Evolutionary conservation across 1,284 basidiomycete species (phyloP), one percentile per base, ranked within the genome.

Genomic region (Ceratobasidium papillatum): DNA sequence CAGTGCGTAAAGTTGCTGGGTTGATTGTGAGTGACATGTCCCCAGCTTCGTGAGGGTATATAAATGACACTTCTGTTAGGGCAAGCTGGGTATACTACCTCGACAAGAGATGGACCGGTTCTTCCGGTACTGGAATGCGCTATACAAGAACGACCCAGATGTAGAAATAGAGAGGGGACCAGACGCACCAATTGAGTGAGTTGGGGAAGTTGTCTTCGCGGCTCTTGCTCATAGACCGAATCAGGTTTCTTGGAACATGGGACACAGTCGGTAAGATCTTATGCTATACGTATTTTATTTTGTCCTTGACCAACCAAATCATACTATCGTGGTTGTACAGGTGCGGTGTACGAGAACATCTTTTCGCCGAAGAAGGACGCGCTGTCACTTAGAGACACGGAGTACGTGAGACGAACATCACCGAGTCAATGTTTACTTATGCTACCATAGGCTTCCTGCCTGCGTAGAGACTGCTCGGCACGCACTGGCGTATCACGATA

Each of bases 1-100:
- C 75, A 22, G 75, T 64, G 9, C 73, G 75, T 22, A 76, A 75
- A 27, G 62, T 76, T 12, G 74, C 75, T 11, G 59, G 59, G 4
- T 47, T 76, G 8, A 76, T 76, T 32, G 75, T 76, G 19, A 32
- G 75, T 54, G 5, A 19, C 27, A 27, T 17, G n/a, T n/a, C 8
- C 0, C 17, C 17, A 14, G 5, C 27, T 73, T 27, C 19, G 22
- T 36, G 9, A 19, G 11, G 43, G 2, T 14, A 47, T n/a, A 36
- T 32, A 49, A 8, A 32, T 56, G 22, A n/a, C 0, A 4, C 30
- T 1, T n/a, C n/a, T 34, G 9, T 19, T 47, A 76, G 64, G 49
- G 27, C 12, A 52, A 22, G 32, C 38, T 76, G 1, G 75, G 75
- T 41, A 30, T 76, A 14, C 45, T 76, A 11, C 25, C 43, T 17